These are phyloP conservation scores for Penicillium paxilli DNA, from an alignment of 495 filamentous ascomycete species.

Conservation along the genomic window DNA sequence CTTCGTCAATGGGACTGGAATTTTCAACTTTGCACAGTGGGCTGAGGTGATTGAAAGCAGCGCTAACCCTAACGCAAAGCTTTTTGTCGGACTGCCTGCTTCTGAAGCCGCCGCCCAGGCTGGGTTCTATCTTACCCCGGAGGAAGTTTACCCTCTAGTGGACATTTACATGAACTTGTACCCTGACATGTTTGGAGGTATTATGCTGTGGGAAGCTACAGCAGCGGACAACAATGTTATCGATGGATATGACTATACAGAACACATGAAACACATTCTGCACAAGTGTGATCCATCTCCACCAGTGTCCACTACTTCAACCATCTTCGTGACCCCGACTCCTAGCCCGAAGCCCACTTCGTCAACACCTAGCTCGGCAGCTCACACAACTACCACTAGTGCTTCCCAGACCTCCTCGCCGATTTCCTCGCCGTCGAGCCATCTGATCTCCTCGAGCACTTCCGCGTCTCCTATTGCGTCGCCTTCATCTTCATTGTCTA, in stretches of 20 bases:
- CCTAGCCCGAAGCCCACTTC: slow-evolving; percentile 16
- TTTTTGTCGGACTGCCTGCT: slow-evolving; percentile 65
- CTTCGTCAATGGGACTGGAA: slow-evolving; percentile 39
- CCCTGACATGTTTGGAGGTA: slow-evolving; percentile 61
- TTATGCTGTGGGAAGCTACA: slow-evolving; percentile 74
- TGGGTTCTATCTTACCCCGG: slow-evolving; percentile 47
- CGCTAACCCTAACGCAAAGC: slow-evolving; percentile 60
- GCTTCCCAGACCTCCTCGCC: not conserved
- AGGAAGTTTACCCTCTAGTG: slow-evolving; percentile 50
- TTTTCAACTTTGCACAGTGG: slow-evolving; percentile 67
- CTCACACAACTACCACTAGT: slow-evolving; percentile 11
- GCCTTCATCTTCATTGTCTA: not conserved
- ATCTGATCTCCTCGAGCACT: not conserved
- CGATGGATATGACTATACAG: slow-evolving; percentile 41
- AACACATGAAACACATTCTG: slow-evolving; percentile 46
- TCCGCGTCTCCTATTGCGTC: not conserved
- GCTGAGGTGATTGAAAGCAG: slow-evolving; percentile 58
- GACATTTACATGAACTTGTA: slow-evolving; percentile 49
- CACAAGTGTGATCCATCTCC: slow-evolving; percentile 26
- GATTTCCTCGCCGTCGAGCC: not conserved
- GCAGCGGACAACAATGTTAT: slow-evolving; percentile 47
- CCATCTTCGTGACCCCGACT: slow-evolving; percentile 18
- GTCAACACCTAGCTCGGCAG: slow-evolving; percentile 16
- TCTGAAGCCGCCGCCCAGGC: slow-evolving; percentile 28
- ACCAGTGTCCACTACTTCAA: slow-evolving; percentile 17